phyloP scores from a whole-genome alignment of 441 rosid species.

The Jatropha podagrica region DNA sequence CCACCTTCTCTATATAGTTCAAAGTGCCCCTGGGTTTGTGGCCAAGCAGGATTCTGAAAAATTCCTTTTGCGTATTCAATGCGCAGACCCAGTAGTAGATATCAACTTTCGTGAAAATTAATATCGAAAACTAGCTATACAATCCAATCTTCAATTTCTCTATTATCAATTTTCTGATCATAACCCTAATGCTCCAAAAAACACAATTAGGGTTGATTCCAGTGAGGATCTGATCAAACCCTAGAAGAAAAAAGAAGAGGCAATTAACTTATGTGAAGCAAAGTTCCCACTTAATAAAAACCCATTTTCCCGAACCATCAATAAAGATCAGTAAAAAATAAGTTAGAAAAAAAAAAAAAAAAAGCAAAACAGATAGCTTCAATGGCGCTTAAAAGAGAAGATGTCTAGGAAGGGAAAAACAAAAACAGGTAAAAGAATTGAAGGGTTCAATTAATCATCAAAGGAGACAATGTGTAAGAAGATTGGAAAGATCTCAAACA shows the following conservation, averaged over 20 bases:
- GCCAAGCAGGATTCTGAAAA: conserved; percentile 15
- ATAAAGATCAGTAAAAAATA: conserved; percentile 15
- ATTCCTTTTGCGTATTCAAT: conserved; percentile 21
- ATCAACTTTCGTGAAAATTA: conserved; percentile 16
- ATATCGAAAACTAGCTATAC: conserved; percentile 17
- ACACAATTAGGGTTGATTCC: conserved; percentile 47
- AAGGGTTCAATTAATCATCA: conserved; percentile 15
- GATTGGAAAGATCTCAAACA: conserved; percentile 36
- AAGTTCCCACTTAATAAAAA: conserved; percentile 30
- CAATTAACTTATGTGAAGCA: conserved; percentile 26
- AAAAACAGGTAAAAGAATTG: neutral
- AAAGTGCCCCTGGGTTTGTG: conserved; percentile 24
- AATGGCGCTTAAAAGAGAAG: conserved; percentile 9
- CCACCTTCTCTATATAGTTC: conserved; percentile 26
- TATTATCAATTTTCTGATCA: conserved; percentile 29
- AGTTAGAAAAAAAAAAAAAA: conserved; percentile 20
- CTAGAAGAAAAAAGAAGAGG: conserved; percentile 29
- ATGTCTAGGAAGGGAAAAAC: neutral
- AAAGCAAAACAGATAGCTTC: conserved; percentile 22
- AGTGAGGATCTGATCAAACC: conserved; percentile 56
- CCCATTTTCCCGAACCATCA: conserved; percentile 19
- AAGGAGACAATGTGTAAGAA: conserved; percentile 29
- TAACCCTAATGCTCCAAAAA: conserved; percentile 45
- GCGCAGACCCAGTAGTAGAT: conserved; percentile 21
- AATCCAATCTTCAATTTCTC: conserved; percentile 27